Evolutionary conservation across 2,329 filamentous ascomycete genomes (phyloP), one percentile per base, ranked within the genome.

Genomic region (Epichloe brachyelytri): DNA sequence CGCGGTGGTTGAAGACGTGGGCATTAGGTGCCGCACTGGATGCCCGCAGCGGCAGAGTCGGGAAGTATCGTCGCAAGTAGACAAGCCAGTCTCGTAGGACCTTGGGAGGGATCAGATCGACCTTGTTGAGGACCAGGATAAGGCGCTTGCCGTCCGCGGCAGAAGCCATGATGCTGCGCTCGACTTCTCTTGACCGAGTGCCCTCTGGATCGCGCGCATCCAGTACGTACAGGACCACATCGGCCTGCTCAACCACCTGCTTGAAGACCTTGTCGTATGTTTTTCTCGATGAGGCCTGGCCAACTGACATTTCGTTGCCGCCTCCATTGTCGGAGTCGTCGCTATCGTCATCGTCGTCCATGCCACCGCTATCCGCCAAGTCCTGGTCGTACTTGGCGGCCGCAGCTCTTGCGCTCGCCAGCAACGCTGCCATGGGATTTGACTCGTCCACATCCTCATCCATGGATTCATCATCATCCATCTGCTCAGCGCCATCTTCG

Each of bases 211-310:
- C 89, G 59, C 90, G 82, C 50, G 91, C 90, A 63, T 96, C 90
- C 52, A 96, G 80, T 48, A 96, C 88, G 69, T 96, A 96, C 49
- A 96, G 80, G 37, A 96, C 78, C 30, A 96, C 89, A 64, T 96
- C 90, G 47, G 90, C 86, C 55, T 86, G 80, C 55, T 94, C 87
- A 36, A 95, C 82, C 15, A 96, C 89, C 63, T 88, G 80, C 74
- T 95, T 95, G 77, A 95, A 96, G 60, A 94, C 82, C 74, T 95
- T 95, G 77, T 95, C 89, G 68, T 91, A 95, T 50, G 88, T 87
- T 68, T 83, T 88, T 62, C 89, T 80, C 49, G 90, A 95, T 3
- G 78, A 77, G 6, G 77, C 75, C 48, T 76, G 69, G 15, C 73
- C 74, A 53, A 75, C 70, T 19, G 71, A 71, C 38, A 80, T 68